Base-by-base conservation (phyloP, 352 stramenopile species). In the Globisporangium cystogenes region DNA sequence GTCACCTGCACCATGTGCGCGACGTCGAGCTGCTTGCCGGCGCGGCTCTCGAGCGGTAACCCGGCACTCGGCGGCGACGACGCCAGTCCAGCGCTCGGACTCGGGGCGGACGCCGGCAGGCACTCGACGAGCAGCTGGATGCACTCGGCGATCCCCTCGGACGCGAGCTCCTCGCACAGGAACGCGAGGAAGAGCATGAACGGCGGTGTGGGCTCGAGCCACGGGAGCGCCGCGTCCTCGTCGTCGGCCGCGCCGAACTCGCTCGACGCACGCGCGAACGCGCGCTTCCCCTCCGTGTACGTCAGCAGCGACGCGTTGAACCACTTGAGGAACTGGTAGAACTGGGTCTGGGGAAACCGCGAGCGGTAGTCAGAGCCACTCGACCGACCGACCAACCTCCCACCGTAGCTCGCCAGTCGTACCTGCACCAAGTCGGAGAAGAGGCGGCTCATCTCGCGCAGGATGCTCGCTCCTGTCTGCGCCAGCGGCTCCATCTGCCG, bases 241-340 rank as follows among this genome's bases (percentile, higher is more conserved):
- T 72, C 56, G 12, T 47, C 20, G 14, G 4, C 21, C 7, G 42
- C 41, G 16, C 26, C 40, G 4, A 10, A 26, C 14, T 29, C 36
- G n/a, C 16, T 48, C 14, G 29, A 23, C 16, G 27, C 14, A 23
- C 29, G 16, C 26, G 31, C 46, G 54, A 87, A 89, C 27, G 76
- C 74, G 2, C 80, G 75, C 55, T 85, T 86, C 1, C 75, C 69
- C 40, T 92, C 81, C 10, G 74, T 82, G 69, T 90, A 94, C 56
- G 68, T 72, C 15, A 89, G 51, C 44, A 85, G 56, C 0, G 74
- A 65, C 7, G 51, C 49, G 50, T 89, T 92, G 46, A 92, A 89
- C 83, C 83, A 94, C 53, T 85, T 84, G 2, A 94, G 53, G 45
- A 90, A 92, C 40, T 77, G 59, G 58, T 87, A 90, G 49, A 94